Percentiles rank a stretch among this genome's conserved stretches.
These are phyloP conservation scores for Talaromyces thailandensis DNA, from an alignment of 495 filamentous ascomycete genomes.

Conservation along the genomic window DNA sequence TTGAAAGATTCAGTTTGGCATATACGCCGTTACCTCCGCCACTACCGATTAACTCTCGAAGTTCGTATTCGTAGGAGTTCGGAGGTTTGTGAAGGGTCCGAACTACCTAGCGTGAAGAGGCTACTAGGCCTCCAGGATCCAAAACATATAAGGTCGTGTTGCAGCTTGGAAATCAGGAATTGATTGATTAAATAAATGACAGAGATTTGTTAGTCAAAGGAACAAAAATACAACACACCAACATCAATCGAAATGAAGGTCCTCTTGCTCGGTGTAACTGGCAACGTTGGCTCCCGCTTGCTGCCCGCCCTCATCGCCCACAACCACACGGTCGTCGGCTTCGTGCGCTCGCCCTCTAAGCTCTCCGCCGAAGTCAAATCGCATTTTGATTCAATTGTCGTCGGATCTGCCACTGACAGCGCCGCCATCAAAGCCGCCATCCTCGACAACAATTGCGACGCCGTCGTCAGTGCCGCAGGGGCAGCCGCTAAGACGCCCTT, in stretches of 20 bases:
- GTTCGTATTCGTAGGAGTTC: background rate
- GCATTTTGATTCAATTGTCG: conserved; percentile 18
- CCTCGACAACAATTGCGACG: conserved; percentile 23
- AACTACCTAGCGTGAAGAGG: conserved; percentile 6
- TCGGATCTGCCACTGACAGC: conserved; percentile 28
- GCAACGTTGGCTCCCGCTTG: conserved; percentile 30
- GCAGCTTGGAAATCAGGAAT: background rate
- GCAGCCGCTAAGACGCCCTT: conserved; percentile 17
- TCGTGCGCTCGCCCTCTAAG: conserved; percentile 28
- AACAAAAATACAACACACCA: background rate
- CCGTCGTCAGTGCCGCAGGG: conserved; percentile 30
- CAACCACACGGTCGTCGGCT: conserved; percentile 25
- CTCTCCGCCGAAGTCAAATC: conserved; percentile 15
- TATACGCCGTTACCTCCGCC: background rate
- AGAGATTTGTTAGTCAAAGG: background rate
- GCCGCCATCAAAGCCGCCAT: conserved; percentile 22
- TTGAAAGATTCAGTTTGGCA: background rate
- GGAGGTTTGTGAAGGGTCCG: background rate
- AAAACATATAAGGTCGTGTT: background rate
- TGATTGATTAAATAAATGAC: background rate
- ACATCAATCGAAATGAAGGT: conserved; percentile 24
- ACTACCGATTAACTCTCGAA: background rate
- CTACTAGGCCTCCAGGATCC: background rate
- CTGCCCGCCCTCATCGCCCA: conserved; percentile 30
- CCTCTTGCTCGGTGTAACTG: conserved; percentile 34